A percentile compares a stretch with the other conserved stretches of the same genome.
Evolutionary conservation across 2,329 filamentous ascomycete genomes (phyloP).

Genomic region (Botrytis aclada): DNA sequence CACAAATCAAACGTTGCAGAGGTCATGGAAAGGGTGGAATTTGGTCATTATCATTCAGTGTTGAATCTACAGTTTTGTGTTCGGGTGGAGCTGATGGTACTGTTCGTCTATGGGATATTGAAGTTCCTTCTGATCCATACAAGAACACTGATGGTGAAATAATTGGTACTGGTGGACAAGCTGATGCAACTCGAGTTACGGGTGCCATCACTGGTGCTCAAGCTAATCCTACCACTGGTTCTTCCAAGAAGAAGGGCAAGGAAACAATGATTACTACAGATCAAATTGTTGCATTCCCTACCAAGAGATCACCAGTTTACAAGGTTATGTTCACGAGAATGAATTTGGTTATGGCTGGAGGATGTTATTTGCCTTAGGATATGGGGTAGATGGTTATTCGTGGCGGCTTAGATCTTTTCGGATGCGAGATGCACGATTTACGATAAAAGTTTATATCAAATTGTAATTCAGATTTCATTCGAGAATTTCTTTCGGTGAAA

Average conservation of each 20-base stretch:
- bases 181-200: constrained; percentile 50
- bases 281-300: constrained; percentile 91
- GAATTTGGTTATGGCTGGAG: constrained; percentile 87
- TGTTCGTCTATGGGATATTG: constrained; percentile 90
- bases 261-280: constrained; percentile 88
- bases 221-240: constrained; percentile 36
- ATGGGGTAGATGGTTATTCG: background rate
- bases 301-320: constrained; percentile 93
- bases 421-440: background rate
- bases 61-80: constrained; percentile 85
- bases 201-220: constrained; percentile 31
- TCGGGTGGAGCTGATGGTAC: constrained; percentile 91
- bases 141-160: constrained; percentile 49
- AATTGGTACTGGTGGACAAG: constrained; percentile 43
- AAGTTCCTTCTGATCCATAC: constrained; percentile 63
- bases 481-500: background rate
- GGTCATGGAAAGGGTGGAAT: constrained; percentile 93
- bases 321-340: constrained; percentile 92
- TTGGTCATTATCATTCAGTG: constrained; percentile 89
- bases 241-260: constrained; percentile 74
- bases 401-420: background rate
- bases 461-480: background rate
- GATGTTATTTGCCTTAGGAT: constrained; percentile 50
- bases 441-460: background rate
- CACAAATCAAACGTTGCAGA: constrained; percentile 84